A percentile compares a stretch with the other conserved stretches of the same genome.
phyloP scores from a whole-genome alignment of 495 filamentous ascomycete species.

The Lentithecium fluviatile region DNA sequence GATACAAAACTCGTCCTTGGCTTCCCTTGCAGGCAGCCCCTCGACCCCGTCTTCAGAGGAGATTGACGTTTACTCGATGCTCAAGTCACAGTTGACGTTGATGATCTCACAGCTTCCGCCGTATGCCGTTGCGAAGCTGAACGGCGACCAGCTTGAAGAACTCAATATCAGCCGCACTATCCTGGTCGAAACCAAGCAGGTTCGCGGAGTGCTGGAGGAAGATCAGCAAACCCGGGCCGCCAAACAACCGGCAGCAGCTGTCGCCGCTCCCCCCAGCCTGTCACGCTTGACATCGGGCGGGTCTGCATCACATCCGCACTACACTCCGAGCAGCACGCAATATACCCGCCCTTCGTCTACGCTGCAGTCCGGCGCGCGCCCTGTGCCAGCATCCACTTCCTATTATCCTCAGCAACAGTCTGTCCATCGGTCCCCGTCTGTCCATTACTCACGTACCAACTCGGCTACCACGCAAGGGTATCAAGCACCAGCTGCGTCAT shows the following conservation, averaged over 20 bases:
- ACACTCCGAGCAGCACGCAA: constrained; percentile 32
- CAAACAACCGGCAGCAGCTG: constrained; percentile 36
- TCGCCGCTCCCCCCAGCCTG: constrained; percentile 24
- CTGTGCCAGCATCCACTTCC: constrained; percentile 21
- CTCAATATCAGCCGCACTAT: constrained; percentile 83
- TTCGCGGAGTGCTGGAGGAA: constrained; percentile 81
- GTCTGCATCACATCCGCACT: constrained; percentile 21
- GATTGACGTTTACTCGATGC: constrained; percentile 66
- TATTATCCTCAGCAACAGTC: constrained; percentile 40
- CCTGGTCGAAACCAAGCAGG: constrained; percentile 65
- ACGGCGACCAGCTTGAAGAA: constrained; percentile 78
- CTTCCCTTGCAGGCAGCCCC: constrained; percentile 48
- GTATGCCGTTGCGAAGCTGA: constrained; percentile 79
- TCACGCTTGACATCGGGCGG: constrained; percentile 25
- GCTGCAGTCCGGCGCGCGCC: constrained; percentile 23
- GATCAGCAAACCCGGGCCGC: constrained; percentile 57
- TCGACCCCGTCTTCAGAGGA: constrained; percentile 64
- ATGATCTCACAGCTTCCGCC: constrained; percentile 77
- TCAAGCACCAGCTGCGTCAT: constrained; percentile 19
- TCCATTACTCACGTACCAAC: constrained; percentile 30
- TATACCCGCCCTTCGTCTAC: constrained; percentile 37
- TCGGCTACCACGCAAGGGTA: constrained; percentile 24
- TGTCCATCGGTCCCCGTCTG: constrained; percentile 33
- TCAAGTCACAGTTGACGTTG: constrained; percentile 69
- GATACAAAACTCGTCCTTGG: constrained; percentile 48